Percentiles rank a stretch among this genome's conserved stretches.
Conservation (phyloP, 176 grass and related monocot species). For the Microstegium vimineum region DNA sequence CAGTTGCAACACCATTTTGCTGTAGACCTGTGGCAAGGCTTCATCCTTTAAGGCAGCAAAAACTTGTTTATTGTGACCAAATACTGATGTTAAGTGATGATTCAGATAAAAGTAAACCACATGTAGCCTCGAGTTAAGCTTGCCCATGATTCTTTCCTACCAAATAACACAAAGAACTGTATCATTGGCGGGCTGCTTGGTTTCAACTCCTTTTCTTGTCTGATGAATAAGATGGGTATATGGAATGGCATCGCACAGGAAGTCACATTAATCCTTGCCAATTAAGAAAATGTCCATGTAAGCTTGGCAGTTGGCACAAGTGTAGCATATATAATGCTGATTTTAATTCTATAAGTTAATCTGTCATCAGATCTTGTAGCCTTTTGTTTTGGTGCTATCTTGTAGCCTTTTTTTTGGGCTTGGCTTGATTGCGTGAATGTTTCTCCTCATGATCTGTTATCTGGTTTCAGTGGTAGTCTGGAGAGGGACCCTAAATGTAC, state of each 20-base stretch:
- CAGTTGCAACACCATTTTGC: background rate
- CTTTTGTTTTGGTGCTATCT: too few relatives aligned
- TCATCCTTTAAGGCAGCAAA: background rate
- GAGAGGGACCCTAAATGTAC: conserved; percentile 71
- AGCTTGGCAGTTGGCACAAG: background rate
- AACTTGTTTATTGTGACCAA: background rate
- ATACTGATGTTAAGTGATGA: background rate
- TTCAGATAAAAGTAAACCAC: background rate
- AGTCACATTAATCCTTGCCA: background rate
- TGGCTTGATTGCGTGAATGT: background rate
- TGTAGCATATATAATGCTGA: background rate
- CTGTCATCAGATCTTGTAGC: background rate
- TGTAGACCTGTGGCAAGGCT: background rate
- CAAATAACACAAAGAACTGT: background rate
- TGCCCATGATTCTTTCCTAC: background rate
- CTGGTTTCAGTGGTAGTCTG: conserved; percentile 47
- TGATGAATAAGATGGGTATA: background rate
- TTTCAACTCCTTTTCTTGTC: conserved; percentile 1
- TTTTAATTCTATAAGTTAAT: background rate
- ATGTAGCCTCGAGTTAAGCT: background rate
- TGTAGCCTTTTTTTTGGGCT: background rate
- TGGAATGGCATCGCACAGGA: background rate
- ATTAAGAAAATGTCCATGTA: background rate
- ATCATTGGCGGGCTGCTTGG: background rate
- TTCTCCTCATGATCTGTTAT: conserved; percentile 28